Evolutionary conservation across 2,329 filamentous ascomycete genomes (phyloP).

Genomic region (Colletotrichum sp.): DNA sequence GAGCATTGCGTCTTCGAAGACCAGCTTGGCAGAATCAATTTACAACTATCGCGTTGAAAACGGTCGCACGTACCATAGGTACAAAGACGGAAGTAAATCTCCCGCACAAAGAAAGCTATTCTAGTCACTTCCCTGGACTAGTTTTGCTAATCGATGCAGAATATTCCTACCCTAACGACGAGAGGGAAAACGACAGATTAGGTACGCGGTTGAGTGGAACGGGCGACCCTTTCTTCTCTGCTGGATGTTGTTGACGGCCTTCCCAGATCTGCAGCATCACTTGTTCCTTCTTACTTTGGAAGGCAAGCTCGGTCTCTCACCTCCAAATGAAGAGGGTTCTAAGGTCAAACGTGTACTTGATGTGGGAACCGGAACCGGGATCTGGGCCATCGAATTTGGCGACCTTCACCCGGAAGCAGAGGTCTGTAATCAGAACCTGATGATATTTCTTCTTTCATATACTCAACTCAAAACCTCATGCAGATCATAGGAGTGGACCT

Average conservation of each 20-base stretch:
- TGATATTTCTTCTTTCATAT: fast-evolving
- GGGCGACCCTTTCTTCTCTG: not conserved
- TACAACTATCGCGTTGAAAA: not conserved
- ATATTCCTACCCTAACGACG: not conserved
- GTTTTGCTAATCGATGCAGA: not conserved
- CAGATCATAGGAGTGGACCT: not conserved
- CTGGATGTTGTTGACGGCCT: not conserved
- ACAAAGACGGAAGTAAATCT: not conserved
- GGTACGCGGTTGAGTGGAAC: not conserved
- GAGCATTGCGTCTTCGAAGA: not conserved
- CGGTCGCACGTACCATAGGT: not conserved
- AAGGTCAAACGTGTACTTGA: not conserved
- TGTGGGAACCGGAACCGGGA: not conserved
- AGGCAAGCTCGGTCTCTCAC: not conserved
- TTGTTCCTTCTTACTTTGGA: not conserved
- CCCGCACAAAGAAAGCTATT: no score
- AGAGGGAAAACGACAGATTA: not conserved
- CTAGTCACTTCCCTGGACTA: not conserved
- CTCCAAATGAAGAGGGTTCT: not conserved
- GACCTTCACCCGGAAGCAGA: not conserved
- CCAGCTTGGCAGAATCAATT: not conserved
- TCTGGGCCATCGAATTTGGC: not conserved
- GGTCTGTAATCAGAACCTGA: not conserved
- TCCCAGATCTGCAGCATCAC: not conserved
- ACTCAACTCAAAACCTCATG: not conserved